These are phyloP conservation scores for Pseudogymnoascus pannorum DNA, from an alignment of 2,329 filamentous ascomycete species.

Conservation along the genomic window DNA sequence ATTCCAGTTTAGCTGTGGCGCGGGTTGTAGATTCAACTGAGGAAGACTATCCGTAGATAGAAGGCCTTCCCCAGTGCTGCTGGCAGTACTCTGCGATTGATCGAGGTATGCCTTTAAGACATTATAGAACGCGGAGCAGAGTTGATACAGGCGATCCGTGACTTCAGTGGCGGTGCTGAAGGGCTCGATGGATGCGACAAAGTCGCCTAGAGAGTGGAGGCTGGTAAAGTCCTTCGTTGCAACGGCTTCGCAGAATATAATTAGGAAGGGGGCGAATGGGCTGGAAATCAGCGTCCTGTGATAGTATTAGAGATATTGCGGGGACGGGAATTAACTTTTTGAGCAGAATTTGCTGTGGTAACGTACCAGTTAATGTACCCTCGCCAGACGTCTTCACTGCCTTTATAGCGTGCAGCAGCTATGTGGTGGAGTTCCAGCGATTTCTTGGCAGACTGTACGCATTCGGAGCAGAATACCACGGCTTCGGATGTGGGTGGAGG, in stretches of 20 bases:
- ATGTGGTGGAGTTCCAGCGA: constrained; percentile 13
- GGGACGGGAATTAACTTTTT: neutral
- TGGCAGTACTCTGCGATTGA: neutral
- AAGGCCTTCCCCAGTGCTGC: neutral
- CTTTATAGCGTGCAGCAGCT: constrained; percentile 7
- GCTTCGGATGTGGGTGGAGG: constrained; percentile 9
- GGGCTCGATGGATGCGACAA: constrained; percentile 37
- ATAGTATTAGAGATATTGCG: neutral
- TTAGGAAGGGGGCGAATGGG: constrained; percentile 18
- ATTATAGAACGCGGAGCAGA: neutral
- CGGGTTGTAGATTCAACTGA: neutral
- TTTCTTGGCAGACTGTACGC: constrained; percentile 13
- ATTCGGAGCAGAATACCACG: constrained; percentile 15
- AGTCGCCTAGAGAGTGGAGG: constrained; percentile 35
- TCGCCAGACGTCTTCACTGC: constrained; percentile 9
- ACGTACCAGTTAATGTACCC: constrained; percentile 15
- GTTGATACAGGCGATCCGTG: neutral
- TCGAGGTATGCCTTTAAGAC: neutral
- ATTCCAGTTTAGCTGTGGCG: neutral
- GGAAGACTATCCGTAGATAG: neutral
- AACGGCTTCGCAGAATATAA: constrained; percentile 16
- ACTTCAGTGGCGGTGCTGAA: neutral
- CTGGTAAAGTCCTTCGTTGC: constrained; percentile 34
- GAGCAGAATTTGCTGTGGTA: neutral
- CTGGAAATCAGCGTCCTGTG: constrained; percentile 13